Evolutionary conservation across 148 eudicot species (phyloP).

Genomic region (Selenicereus undatus): DNA sequence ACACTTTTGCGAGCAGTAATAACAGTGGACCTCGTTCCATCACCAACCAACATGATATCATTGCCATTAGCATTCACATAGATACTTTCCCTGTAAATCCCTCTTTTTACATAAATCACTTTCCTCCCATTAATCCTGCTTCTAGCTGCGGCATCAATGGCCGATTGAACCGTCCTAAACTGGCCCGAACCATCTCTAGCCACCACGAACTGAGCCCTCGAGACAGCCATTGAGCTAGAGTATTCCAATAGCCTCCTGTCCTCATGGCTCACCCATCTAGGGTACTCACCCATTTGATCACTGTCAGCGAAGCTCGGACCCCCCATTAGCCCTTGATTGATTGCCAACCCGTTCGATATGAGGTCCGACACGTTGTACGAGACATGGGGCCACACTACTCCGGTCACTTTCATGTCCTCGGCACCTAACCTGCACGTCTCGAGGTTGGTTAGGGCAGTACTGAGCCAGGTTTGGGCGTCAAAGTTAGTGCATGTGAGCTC

Average conservation of each 20-base stretch:
- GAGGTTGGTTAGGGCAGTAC: constrained; percentile 42
- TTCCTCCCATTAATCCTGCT: constrained; percentile 28
- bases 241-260: constrained; percentile 25
- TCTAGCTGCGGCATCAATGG: constrained; percentile 42
- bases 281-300: constrained; percentile 15
- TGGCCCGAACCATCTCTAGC: constrained; percentile 34
- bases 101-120: constrained; percentile 38
- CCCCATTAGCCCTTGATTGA: constrained; percentile 28
- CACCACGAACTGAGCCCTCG: constrained; percentile 36
- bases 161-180: constrained; percentile 41
- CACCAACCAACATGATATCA: constrained; percentile 66
- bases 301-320: not conserved
- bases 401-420: constrained; percentile 36
- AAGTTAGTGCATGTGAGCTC: constrained; percentile 21
- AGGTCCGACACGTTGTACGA: constrained; percentile 41
- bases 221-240: constrained; percentile 18
- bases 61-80: constrained; percentile 32
- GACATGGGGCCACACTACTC: constrained; percentile 33
- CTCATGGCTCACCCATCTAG: constrained; percentile 32
- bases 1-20: constrained; percentile 56
- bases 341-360: constrained; percentile 37
- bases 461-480: constrained; percentile 46
- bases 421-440: constrained; percentile 37
- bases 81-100: constrained; percentile 45
- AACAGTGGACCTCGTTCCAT: constrained; percentile 52